Base-by-base conservation (phyloP, 139 green algal species). In the Chlorella sp. region DNA sequence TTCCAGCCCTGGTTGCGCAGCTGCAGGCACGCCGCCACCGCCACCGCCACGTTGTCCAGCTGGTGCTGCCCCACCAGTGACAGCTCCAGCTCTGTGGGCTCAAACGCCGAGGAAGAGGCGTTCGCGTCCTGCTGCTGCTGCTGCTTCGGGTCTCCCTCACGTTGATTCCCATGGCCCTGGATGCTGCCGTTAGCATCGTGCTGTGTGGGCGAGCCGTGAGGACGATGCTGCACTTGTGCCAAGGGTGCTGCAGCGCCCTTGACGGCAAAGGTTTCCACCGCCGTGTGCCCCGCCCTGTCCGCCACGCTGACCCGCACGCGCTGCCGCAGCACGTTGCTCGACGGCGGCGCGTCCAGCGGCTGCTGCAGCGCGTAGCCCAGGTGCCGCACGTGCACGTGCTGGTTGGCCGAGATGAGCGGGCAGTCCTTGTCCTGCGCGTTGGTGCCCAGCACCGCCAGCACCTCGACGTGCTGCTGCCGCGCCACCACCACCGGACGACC, bases 31-130 rank as follows among this genome's bases (percentile, higher is more conserved):
- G 87, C 81, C 4, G 81, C 71, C 31, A 89, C 78, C 2, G 90
- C 90, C 17, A 86, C 72, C 1, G 83, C 85, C 35, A 88, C 84
- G 61, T 96, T 96, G 36, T 74, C 75, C 14, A 73, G 67, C 71
- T 96, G 90, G 65, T 92, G 85, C 0, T n/a, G 35, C 1, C 89
- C 91, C 31, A 91, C 62, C n/a, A 94, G 51, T 17, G 74, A 61
- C 72, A 91, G 33, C 17, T 26, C 34, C 49, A 82, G 65, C 0
- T 67, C 42, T 4, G 31, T 68, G 10, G 10, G 10, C 10, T 10
- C 10, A 17, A 17, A 55, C 42, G 17, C 10, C 10, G 42, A 55
- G 42, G 42, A 55, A 17, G 42, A 55, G 42, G 42, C n/a, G n/a
- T n/a, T n/a, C n/a, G n/a, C n/a, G n/a, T n/a, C n/a, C n/a, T n/a